Conservation (phyloP, 257 asterid species). For the Gynochthodes officinalis region DNA sequence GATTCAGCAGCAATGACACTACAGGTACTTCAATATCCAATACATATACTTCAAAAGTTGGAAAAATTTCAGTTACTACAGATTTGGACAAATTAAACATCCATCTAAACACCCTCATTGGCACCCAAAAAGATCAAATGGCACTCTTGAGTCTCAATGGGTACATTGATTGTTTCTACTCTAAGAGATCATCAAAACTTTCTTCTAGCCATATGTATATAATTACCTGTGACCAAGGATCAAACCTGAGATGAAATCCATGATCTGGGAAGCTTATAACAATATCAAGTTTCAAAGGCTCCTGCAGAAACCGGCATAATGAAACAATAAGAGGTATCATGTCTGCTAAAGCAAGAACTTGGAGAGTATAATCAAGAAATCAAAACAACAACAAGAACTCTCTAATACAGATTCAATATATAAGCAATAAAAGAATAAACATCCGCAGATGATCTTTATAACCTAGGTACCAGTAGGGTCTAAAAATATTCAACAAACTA, state of each 20-base stretch:
- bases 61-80: background rate
- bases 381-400: background rate
- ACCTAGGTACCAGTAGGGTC: background rate
- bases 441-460: background rate
- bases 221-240: constrained; percentile 89
- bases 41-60: background rate
- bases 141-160: background rate
- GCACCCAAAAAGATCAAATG: background rate
- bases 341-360: background rate
- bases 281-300: constrained; percentile 70
- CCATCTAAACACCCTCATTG: background rate
- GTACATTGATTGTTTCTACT: background rate
- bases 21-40: background rate
- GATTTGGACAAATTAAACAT: background rate
- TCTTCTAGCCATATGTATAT: constrained; percentile 12
- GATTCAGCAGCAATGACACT: constrained; percentile 7
- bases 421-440: background rate
- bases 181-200: background rate
- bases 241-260: constrained; percentile 86
- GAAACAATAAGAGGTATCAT: background rate
- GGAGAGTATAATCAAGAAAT: background rate
- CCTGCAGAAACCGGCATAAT: constrained; percentile 42
- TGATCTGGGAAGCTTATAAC: constrained; percentile 91
- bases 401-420: background rate
- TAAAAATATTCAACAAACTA: background rate